Percentiles rank a stretch among this genome's conserved stretches.
These are phyloP conservation scores for Flaveria trinervia DNA, from an alignment of 129 eudicot genomes.

Conservation along the genomic window DNA sequence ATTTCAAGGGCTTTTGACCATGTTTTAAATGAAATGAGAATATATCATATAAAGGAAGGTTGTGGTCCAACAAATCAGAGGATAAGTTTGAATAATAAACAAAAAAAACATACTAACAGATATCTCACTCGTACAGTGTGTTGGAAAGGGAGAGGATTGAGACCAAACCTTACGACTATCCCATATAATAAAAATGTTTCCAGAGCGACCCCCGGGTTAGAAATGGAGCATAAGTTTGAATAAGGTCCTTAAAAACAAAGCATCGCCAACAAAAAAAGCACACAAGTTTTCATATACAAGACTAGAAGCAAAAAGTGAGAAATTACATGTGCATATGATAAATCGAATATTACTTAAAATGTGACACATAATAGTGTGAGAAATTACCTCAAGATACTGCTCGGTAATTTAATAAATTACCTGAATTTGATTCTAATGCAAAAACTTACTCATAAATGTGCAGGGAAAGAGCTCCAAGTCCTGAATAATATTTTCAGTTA, in stretches of 20 bases:
- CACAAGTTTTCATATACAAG: background rate
- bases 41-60: too few relatives aligned
- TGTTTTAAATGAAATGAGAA: too few relatives aligned
- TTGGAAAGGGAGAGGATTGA: too few relatives aligned
- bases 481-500: constrained; percentile 34
- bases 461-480: constrained; percentile 64
- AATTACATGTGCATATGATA: constrained; percentile 20
- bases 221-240: background rate
- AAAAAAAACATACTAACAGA: too few relatives aligned
- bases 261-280: background rate
- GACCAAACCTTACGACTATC: too few relatives aligned
- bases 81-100: too few relatives aligned
- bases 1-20: too few relatives aligned
- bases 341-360: background rate
- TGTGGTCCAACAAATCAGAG: too few relatives aligned
- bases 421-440: constrained; percentile 59
- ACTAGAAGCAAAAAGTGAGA: background rate
- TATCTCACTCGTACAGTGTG: too few relatives aligned
- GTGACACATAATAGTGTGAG: constrained; percentile 12
- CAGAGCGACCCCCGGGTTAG: too few relatives aligned
- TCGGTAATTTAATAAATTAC: constrained; percentile 76
- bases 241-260: constrained; percentile 1
- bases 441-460: constrained; percentile 54
- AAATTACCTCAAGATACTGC: constrained; percentile 72
- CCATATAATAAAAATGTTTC: too few relatives aligned